Evolutionary conservation across 805 yeast species (phyloP).

Genomic region (Starmerella bombicola): DNA sequence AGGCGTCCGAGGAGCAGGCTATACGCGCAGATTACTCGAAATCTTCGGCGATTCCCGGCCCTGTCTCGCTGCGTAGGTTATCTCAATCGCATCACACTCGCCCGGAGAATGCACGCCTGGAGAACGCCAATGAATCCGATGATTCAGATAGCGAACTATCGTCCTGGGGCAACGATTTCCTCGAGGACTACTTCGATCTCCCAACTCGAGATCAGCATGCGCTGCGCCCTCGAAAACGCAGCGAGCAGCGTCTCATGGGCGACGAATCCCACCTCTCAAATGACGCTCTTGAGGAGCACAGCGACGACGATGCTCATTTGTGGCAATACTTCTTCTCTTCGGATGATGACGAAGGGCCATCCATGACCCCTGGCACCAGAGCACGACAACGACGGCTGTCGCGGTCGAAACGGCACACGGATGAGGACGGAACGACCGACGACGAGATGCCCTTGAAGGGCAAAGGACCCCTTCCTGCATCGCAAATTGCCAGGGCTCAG

Average conservation of each 20-base stretch:
- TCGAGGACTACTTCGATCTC: slow-evolving; percentile 19
- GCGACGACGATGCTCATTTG: slow-evolving; percentile 49
- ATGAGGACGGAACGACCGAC: slow-evolving; percentile 8
- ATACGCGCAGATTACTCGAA: slow-evolving; percentile 26
- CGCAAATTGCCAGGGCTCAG: slow-evolving; percentile 2
- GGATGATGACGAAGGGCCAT: slow-evolving; percentile 19
- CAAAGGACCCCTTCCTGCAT: slow-evolving; percentile 14
- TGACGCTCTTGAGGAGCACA: slow-evolving; percentile 11
- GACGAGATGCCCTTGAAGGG: slow-evolving; percentile 16
- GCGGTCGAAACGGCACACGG: not conserved
- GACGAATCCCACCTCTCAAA: not conserved
- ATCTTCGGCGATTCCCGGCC: slow-evolving; percentile 9
- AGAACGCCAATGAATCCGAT: slow-evolving; percentile 19
- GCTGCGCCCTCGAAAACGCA: slow-evolving; percentile 19
- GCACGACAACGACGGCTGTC: slow-evolving; percentile 7
- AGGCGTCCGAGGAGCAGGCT: slow-evolving; percentile 32
- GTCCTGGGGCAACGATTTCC: slow-evolving; percentile 22
- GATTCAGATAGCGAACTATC: slow-evolving; percentile 19
- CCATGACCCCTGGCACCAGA: slow-evolving; percentile 2
- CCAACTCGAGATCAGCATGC: slow-evolving; percentile 11
- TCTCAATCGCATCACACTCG: slow-evolving; percentile 13
- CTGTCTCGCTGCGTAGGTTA: slow-evolving; percentile 13
- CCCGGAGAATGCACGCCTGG: not conserved
- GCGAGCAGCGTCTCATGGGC: not conserved
- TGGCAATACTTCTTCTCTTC: slow-evolving; percentile 62